Evolutionary conservation across 495 filamentous ascomycete genomes (phyloP).

Genomic region (Astrocystis sublimbata): DNA sequence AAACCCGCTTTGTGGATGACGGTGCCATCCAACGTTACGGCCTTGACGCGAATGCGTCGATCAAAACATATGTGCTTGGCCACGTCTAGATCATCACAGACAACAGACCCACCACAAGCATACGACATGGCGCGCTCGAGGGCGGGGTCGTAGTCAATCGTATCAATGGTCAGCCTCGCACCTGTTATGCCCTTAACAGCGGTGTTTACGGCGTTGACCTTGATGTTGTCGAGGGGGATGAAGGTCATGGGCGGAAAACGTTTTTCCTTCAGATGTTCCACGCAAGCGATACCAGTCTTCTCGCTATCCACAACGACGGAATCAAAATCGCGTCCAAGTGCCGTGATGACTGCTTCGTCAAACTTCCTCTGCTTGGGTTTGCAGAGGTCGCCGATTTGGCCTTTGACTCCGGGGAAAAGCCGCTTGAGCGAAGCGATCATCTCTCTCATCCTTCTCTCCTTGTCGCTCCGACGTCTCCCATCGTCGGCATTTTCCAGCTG

Average conservation of each 20-base stretch:
- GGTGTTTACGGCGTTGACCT: constrained; percentile 83
- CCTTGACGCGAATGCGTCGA: constrained; percentile 82
- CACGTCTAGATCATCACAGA: constrained; percentile 83
- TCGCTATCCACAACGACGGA: constrained; percentile 95
- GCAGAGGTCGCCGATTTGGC: constrained; percentile 88
- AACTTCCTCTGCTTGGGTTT: constrained; percentile 96
- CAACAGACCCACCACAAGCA: constrained; percentile 91
- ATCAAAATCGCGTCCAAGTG: constrained; percentile 90
- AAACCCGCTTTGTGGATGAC: constrained; percentile 96
- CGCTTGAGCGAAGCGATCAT: constrained; percentile 82
- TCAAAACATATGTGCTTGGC: constrained; percentile 90
- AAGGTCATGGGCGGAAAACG: constrained; percentile 83
- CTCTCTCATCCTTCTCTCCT: constrained; percentile 73
- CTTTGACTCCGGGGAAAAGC: constrained; percentile 88
- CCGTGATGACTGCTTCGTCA: constrained; percentile 86
- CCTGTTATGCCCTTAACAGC: constrained; percentile 86
- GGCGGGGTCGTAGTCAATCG: constrained; percentile 86
- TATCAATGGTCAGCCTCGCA: constrained; percentile 88
- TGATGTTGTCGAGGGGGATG: constrained; percentile 94
- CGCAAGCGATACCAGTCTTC: constrained; percentile 90
- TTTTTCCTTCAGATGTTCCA: constrained; percentile 91
- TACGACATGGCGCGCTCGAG: constrained; percentile 92
- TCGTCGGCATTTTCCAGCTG: constrained; percentile 82
- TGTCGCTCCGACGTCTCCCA: constrained; percentile 78
- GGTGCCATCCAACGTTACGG: constrained; percentile 86